phyloP scores from a whole-genome alignment of 1,139 yeast genomes.

The Blastobotrys capitulatus region DNA sequence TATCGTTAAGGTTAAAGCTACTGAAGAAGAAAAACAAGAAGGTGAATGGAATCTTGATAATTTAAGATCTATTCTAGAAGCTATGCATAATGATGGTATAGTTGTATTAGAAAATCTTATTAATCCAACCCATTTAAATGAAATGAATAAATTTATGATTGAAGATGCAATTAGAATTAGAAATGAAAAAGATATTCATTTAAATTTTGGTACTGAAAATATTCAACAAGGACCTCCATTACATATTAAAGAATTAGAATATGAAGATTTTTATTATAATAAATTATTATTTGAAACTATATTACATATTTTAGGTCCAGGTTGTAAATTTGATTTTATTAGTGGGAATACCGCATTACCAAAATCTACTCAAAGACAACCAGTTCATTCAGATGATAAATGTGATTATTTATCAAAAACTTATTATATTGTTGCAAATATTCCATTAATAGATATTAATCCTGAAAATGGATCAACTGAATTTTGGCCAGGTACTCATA shows the following conservation, averaged over 20 bases:
- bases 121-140: slow-evolving; percentile 18
- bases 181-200: slow-evolving; percentile 4
- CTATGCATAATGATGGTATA: slow-evolving; percentile 18
- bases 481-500: slow-evolving; percentile 16
- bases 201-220: slow-evolving; percentile 21
- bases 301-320: slow-evolving; percentile 18
- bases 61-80: slow-evolving; percentile 18
- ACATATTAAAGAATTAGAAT: slow-evolving; percentile 13
- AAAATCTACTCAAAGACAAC: slow-evolving; percentile 13
- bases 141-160: slow-evolving; percentile 18
- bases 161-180: slow-evolving; percentile 16
- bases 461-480: slow-evolving; percentile 14
- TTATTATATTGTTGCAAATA: slow-evolving; percentile 13
- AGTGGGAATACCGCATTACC: slow-evolving; percentile 23
- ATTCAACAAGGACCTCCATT: slow-evolving; percentile 23
- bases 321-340: slow-evolving; percentile 17
- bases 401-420: slow-evolving; percentile 9
- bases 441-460: slow-evolving; percentile 12
- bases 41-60: slow-evolving; percentile 18
- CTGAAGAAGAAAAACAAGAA: slow-evolving; percentile 5
- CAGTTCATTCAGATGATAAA: slow-evolving; percentile 15
- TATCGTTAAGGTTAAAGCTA: slow-evolving; percentile 1
- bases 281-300: slow-evolving; percentile 17
- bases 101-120: slow-evolving; percentile 17
- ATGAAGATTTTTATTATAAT: slow-evolving; percentile 18